A percentile compares a stretch with the other conserved stretches of the same genome.
Conservation (phyloP, 192 early-diverging fungal species). For the Pilaira anomala region DNA sequence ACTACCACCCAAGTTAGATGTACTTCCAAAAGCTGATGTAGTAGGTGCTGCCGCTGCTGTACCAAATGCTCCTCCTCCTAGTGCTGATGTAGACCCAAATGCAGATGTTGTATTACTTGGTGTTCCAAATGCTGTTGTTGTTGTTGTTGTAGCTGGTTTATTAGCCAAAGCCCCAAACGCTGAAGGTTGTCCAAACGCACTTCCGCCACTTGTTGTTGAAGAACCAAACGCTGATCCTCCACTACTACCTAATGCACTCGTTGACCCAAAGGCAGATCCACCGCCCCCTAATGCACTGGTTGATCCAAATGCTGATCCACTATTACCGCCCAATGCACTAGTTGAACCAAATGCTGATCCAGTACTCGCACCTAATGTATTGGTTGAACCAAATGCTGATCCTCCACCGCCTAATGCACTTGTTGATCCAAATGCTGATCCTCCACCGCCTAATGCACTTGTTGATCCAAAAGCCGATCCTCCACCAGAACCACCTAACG, state of each 20-base stretch:
- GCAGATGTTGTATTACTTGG: conserved; percentile 12
- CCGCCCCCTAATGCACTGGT: conserved; percentile 5
- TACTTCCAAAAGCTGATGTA: conserved; percentile 10
- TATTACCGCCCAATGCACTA: conserved; percentile 18
- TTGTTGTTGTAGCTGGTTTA: conserved; percentile 29
- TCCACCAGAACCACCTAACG: conserved; percentile 15
- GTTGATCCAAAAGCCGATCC: conserved; percentile 15
- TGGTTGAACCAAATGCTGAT: neutral
- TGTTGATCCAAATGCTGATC: conserved; percentile 14
- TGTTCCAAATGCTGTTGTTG: neutral
- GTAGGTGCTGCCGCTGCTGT: conserved; percentile 22
- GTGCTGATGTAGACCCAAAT: neutral
- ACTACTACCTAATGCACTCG: conserved; percentile 16
- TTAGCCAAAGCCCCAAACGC: too few species aligned
- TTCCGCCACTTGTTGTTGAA: conserved; percentile 26
- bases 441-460: conserved; percentile 12
- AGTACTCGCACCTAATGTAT: neutral
- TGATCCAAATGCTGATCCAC: conserved; percentile 11
- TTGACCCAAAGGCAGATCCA: conserved; percentile 18
- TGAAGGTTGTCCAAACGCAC: conserved; percentile 18
- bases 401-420: conserved; percentile 5
- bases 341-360: conserved; percentile 15
- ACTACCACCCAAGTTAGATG: neutral
- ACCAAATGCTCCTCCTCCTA: conserved; percentile 14
- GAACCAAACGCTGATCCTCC: conserved; percentile 20